Base-by-base conservation (phyloP, 176 grass and related monocot genomes). In the Puccinellia tenuiflora region DNA sequence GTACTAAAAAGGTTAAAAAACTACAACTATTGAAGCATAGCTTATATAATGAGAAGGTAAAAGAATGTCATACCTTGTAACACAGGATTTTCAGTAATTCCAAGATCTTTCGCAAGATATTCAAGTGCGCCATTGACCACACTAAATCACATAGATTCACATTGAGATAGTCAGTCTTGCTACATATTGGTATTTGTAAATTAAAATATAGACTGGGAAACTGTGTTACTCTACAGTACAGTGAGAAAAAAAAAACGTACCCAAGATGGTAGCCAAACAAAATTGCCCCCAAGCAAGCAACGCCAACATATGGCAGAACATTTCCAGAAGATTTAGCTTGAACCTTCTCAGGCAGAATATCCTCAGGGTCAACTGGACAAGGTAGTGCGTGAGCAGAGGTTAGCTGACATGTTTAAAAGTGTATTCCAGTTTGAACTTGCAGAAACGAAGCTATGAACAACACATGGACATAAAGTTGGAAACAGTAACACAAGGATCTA, bases 211-310 rank as follows among this genome's bases (percentile, higher is more conserved):
- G 22, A 74, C 17, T 28, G 35, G 52, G 25, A 81, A 47, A 48
- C 1, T 48, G 22, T 55, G 39, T 0, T 31, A 33, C 26, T 61
- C 16, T n/a, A 31, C 65, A 46, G 61, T 69, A n/a, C 1, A 77
- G 5, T 22, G 1, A 54, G 13, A 47, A 24, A 54, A 29, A n/a
- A 26, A 6, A 15, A 52, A 79, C 84, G 89, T 92, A 99, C 96
- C 89, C 96, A 68, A 99, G 92, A 90, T 99, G 96, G 77, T 96
- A 99, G 53, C 96, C 96, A 87, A 99, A 99, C 46, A 99, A 38
- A 92, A 99, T 92, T 68, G 96, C 93, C 42, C 96, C 93, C 79
- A 99, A 93, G 62, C 96, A 99, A 75, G 96, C 96, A 78, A 99
- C 93, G 29, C 87, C 96, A 79, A 99, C 96, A 81, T 99, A 99